These are phyloP conservation scores for Argentina anserina DNA, from an alignment of 306 rosid genomes.

Conservation along the genomic window DNA sequence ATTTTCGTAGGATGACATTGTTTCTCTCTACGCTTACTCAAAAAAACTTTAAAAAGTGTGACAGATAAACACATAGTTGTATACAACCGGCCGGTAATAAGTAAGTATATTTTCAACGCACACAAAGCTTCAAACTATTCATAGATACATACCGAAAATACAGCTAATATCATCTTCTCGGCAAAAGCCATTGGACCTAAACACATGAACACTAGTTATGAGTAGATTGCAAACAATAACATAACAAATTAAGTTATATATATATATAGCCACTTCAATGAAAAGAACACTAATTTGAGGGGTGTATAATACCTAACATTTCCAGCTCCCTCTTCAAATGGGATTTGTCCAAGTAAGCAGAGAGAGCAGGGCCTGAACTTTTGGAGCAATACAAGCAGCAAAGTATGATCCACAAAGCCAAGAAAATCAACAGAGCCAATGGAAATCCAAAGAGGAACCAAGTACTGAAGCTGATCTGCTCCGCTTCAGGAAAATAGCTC, in stretches of 20 bases:
- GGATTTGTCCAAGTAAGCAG: conserved; percentile 57
- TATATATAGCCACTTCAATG: not conserved
- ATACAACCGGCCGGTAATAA: not conserved
- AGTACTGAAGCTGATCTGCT: conserved; percentile 66
- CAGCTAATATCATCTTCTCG: conserved; percentile 72
- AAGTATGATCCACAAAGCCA: conserved; percentile 54
- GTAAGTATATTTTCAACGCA: not conserved
- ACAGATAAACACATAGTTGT: not conserved
- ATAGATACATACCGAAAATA: conserved; percentile 53
- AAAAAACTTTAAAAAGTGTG: not conserved
- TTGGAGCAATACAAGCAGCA: conserved; percentile 52
- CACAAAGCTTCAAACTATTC: not conserved
- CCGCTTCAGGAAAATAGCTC: conserved; percentile 50
- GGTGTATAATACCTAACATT: conserved; percentile 54
- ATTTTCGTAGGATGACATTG: no score
- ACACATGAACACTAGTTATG: not conserved
- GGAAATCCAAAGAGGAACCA: conserved; percentile 78
- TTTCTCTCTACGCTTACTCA: no score
- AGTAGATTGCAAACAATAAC: not conserved
- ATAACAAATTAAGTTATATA: not conserved
- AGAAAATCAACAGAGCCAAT: conserved; percentile 39
- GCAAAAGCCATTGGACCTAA: conserved; percentile 87
- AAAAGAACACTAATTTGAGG: not conserved
- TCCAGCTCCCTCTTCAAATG: conserved; percentile 73
- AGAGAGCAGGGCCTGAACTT: conserved; percentile 46